Evolutionary conservation across 2,329 filamentous ascomycete species (phyloP).

Genomic region (Dothiorella sarmentorum): DNA sequence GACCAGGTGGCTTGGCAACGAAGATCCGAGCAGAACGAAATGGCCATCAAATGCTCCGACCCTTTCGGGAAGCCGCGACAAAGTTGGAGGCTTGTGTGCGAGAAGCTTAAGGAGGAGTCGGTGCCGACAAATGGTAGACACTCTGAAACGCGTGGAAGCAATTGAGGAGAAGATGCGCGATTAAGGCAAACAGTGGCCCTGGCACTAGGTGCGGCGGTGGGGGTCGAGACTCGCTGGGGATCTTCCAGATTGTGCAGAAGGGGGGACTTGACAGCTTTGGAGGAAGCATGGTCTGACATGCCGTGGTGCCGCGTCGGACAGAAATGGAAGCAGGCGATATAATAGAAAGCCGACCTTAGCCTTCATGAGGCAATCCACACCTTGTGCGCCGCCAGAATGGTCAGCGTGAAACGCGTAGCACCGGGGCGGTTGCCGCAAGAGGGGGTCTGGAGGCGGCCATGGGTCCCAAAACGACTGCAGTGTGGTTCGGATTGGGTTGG

Average conservation of each 20-base stretch:
- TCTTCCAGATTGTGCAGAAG: neutral
- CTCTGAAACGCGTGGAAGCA: neutral
- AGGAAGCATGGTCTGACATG: slow-evolving; percentile 3
- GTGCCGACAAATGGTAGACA: neutral
- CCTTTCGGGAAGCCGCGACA: neutral
- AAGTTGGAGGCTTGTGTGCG: neutral
- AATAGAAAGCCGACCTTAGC: neutral
- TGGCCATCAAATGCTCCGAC: neutral
- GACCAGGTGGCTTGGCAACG: neutral
- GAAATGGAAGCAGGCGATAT: slow-evolving; percentile 4
- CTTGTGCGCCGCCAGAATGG: slow-evolving; percentile 3
- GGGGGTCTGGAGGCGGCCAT: neutral
- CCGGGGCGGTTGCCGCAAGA: neutral
- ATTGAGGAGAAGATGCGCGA: neutral
- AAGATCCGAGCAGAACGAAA: neutral
- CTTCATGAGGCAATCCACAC: slow-evolving; percentile 6
- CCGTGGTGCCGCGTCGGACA: slow-evolving; percentile 3
- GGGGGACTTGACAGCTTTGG: neutral
- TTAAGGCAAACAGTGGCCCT: neutral
- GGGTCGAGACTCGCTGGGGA: slow-evolving; percentile 2
- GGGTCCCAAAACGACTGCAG: neutral
- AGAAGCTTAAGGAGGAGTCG: slow-evolving; percentile 1
- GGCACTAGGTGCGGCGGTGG: neutral
- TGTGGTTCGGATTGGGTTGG: slow-evolving; percentile 15
- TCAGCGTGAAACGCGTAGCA: slow-evolving; percentile 11